Conservation (phyloP, 352 stramenopile genomes). For the Globisporangium cylindrosporum region DNA sequence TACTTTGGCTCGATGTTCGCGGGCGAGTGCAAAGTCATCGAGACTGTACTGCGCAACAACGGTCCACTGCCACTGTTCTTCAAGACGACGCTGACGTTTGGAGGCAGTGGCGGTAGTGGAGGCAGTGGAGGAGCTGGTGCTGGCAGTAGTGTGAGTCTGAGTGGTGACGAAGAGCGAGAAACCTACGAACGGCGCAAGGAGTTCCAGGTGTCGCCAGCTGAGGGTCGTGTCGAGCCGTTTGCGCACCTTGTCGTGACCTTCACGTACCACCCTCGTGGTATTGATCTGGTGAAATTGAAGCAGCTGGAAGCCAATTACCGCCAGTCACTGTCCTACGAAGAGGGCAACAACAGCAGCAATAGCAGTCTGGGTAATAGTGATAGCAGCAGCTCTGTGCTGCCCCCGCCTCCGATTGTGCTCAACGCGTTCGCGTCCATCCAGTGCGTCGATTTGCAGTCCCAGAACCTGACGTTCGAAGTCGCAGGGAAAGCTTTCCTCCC, state of each 20-base stretch:
- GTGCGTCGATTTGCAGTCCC: conserved; percentile 56
- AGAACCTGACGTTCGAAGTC: conserved; percentile 80
- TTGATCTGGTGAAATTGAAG: conserved; percentile 34
- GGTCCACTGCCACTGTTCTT: conserved; percentile 65
- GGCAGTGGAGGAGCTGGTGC: conserved; percentile 5
- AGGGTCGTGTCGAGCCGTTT: conserved; percentile 69
- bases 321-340: conserved; percentile 9
- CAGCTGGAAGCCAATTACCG: conserved; percentile 22
- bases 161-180: conserved; percentile 57
- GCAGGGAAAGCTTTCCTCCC: conserved; percentile 57
- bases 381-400: conserved; percentile 6
- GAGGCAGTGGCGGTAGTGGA: conserved; percentile 13
- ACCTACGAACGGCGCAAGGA: conserved; percentile 68
- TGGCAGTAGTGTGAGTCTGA: background rate
- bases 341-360: conserved; percentile 17
- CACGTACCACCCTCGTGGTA: conserved; percentile 38
- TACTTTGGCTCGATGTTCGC: conserved; percentile 76
- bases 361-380: background rate
- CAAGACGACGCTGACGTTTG: conserved; percentile 53
- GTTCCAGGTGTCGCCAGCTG: conserved; percentile 46
- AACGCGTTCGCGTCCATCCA: conserved; percentile 74
- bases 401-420: conserved; percentile 30
- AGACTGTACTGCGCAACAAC: conserved; percentile 78
- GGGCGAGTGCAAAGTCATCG: conserved; percentile 49
- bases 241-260: conserved; percentile 41